These are phyloP conservation scores for Amanita rubescens DNA, from an alignment of 768 basidiomycete species.

Conservation along the genomic window DNA sequence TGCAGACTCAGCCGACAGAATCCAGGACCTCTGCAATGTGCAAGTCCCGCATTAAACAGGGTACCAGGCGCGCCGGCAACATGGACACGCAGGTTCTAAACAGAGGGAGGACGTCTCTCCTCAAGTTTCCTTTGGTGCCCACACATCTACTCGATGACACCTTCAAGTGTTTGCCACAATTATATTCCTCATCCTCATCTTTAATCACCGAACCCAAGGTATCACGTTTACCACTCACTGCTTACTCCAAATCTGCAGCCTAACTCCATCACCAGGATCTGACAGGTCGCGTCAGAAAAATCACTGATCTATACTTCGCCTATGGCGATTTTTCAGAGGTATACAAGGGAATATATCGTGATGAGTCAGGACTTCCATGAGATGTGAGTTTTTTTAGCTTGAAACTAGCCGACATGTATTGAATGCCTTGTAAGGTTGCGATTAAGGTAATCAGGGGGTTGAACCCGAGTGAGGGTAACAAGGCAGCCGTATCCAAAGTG, in stretches of 20 bases:
- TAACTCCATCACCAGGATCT: too few species aligned
- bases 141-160: too few species aligned
- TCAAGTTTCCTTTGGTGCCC: too few species aligned
- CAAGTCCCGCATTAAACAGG: too few species aligned
- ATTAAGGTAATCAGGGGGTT: slow-evolving; percentile 48
- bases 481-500: slow-evolving; percentile 43
- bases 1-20: too few species aligned
- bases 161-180: slow-evolving; percentile 7
- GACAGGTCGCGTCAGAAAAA: slow-evolving; percentile 44
- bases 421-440: slow-evolving; percentile 35
- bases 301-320: slow-evolving; percentile 40
- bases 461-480: slow-evolving; percentile 30
- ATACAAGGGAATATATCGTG: slow-evolving; percentile 52
- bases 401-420: background rate
- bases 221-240: slow-evolving; percentile 47
- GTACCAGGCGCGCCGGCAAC: too few species aligned
- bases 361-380: slow-evolving; percentile 27
- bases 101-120: too few species aligned
- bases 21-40: too few species aligned
- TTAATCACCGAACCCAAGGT: slow-evolving; percentile 46
- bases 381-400: slow-evolving; percentile 18
- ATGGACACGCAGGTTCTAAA: too few species aligned
- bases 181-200: slow-evolving; percentile 30
- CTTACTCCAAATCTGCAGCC: too few species aligned
- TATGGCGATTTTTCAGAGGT: slow-evolving; percentile 56